Percentiles rank a stretch among this genome's conserved stretches.
phyloP scores from a whole-genome alignment of 2,329 filamentous ascomycete genomes.

The Fusarium oligoseptatum region DNA sequence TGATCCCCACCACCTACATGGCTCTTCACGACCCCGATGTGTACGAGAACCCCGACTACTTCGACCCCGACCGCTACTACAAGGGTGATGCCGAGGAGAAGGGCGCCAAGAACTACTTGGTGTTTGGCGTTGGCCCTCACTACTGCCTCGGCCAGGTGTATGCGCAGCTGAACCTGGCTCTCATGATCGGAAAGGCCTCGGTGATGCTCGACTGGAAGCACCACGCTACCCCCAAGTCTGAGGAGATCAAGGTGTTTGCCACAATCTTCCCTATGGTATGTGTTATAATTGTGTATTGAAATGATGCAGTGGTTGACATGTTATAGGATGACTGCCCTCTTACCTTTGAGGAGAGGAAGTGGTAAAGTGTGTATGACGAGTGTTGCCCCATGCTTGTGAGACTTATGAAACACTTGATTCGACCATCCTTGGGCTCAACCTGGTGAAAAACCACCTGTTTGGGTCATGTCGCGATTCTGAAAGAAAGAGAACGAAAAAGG shows the following conservation, averaged over 20 bases:
- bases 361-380: constrained; percentile 48
- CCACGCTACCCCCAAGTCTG: constrained; percentile 83
- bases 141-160: constrained; percentile 97
- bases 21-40: constrained; percentile 93
- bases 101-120: constrained; percentile 92
- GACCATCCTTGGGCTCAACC: constrained; percentile 13
- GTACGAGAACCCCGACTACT: constrained; percentile 89
- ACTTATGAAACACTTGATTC: constrained; percentile 13
- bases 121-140: constrained; percentile 95
- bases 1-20: constrained; percentile 91
- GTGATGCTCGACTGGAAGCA: constrained; percentile 92
- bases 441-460: not conserved
- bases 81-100: constrained; percentile 88
- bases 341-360: constrained; percentile 73
- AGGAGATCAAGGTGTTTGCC: constrained; percentile 98
- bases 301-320: constrained; percentile 43
- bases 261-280: constrained; percentile 96
- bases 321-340: constrained; percentile 84
- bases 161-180: constrained; percentile 87
- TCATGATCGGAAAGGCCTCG: constrained; percentile 91
- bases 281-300: constrained; percentile 22
- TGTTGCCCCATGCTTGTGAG: constrained; percentile 18
- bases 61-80: constrained; percentile 93
- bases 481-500: constrained; percentile 21
- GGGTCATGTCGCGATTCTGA: constrained; percentile 6